Base-by-base conservation (phyloP, 2,329 filamentous ascomycete genomes). In the Exophiala sideris region DNA sequence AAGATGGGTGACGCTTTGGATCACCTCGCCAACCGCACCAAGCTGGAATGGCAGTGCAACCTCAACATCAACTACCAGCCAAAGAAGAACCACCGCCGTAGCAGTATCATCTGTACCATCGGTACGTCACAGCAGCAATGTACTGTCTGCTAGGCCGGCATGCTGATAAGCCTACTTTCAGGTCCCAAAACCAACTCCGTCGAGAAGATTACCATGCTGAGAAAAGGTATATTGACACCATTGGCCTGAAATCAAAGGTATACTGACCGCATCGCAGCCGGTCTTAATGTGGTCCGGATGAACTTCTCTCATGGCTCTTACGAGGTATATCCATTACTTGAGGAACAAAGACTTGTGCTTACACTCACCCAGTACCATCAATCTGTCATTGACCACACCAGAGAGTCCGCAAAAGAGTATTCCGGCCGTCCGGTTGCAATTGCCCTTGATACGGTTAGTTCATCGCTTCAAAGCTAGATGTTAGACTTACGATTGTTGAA, bases 241-340 rank as follows among this genome's bases (percentile, higher is more conserved):
- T 14, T 39, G 7, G 18, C 38, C 16, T 16, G n/a, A 21, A 47
- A 24, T 12, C 14, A 16, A 18, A 45, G 11, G 34, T 49, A 45
- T 47, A 57, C 61, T 66, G 42, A 63, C 32, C 33, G 38, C 11
- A 41, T 52, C 50, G 64, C 62, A 78, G 87, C 87, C 63, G 94
- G 94, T 76, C 86, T 97, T 68, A 97, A 97, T 77, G 91, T 99
- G 65, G 94, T 97, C 66, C 92, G 94, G 79, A 99, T 99, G 94
- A 99, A 99, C 87, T 97, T 97, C 74, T 96, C 88, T 63, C 89
- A 95, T 76, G 89, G 89, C 68, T 87, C 86, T 64, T 94, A 97
- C 76, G 91, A 87, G 72, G 79, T 81, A 69, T 57, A 66, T 59
- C 45, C 7, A 5, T 16, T 38, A 45, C 49, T 8, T 9, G 35